Conservation (phyloP, 108 stramenopile species). For the Skeletonema marinoi region DNA sequence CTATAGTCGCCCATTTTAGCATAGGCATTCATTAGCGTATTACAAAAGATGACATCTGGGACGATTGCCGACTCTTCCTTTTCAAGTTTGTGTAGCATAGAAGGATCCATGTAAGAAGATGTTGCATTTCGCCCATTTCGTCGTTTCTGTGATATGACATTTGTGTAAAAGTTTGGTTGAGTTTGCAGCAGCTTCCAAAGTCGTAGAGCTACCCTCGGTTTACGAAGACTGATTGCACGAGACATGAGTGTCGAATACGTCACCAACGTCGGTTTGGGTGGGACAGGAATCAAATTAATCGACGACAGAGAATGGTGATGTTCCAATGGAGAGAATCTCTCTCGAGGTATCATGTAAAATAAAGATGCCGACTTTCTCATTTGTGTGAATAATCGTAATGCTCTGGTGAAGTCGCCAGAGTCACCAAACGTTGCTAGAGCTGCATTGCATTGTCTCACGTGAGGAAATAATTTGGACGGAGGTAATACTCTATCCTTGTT, state of each 20-base stretch:
- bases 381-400: constrained; percentile 77
- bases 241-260: constrained; percentile 91
- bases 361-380: constrained; percentile 75
- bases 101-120: constrained; percentile 9
- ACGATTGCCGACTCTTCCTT: constrained; percentile 38
- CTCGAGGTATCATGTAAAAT: constrained; percentile 14
- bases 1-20: constrained; percentile 73
- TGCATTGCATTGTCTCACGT: constrained; percentile 56
- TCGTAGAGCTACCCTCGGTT: constrained; percentile 76
- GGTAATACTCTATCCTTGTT: not conserved
- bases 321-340: constrained; percentile 9
- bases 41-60: constrained; percentile 84
- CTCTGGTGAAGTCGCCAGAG: constrained; percentile 73
- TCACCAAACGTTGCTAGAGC: constrained; percentile 87
- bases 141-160: constrained; percentile 19
- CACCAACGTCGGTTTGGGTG: constrained; percentile 76
- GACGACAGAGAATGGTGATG: constrained; percentile 4
- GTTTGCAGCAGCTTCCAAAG: constrained; percentile 78
- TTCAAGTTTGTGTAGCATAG: constrained; percentile 22
- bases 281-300: constrained; percentile 27
- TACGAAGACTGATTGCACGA: constrained; percentile 72
- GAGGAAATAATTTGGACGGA: constrained; percentile 22
- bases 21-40: constrained; percentile 88
- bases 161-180: constrained; percentile 59
- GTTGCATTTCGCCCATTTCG: constrained; percentile 21